Evolutionary conservation across 1,284 basidiomycete genomes (phyloP), one percentile per base, ranked within the genome.

Genomic region (Trametes versicolor): DNA sequence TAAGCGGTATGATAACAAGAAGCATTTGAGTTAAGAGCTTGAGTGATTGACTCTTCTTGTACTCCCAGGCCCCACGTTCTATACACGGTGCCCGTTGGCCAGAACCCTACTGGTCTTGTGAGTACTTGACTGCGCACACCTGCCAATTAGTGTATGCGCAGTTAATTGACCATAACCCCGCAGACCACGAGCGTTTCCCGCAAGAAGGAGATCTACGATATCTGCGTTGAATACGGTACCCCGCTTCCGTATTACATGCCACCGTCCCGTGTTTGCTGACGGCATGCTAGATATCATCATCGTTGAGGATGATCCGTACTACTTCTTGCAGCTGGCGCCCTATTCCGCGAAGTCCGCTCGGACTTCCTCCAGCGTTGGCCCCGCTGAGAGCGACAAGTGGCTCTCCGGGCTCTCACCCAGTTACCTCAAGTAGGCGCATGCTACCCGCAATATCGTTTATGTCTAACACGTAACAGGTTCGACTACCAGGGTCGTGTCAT

Each of bases 221-320:
- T 95, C 63, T 93, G 91, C 67, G 87, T 90, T 59, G 90, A 94
- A 78, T 95, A 87, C 75, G 90, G 90, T 87, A 70, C 57, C 79
- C 66, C 56, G 13, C 34, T 29, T 55, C 45, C 19, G 36, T 17
- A 43, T 53, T 21, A n/a, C 17, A 43, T 13, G 29, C 37, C 41
- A 23, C 12, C n/a, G 29, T 25, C 41, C 9, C 23, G 29, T 49
- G 39, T 49, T 23, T 21, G n/a, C 36, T 51, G 10, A 25, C 39
- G 27, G 52, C 19, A 34, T n/a, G 62, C 50, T 71, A 87, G 87
- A 94, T 69, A 71, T 92, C 21, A 86, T 93, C 68, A 91, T 92
- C 66, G 84, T 89, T 62, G 92, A 94, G 78, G 92, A 94, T 70
- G 92, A 94, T 77, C 93, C 93, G 9, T 95, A 95, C 78, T 94